A percentile compares a stretch with the other conserved stretches of the same genome.
phyloP scores from a whole-genome alignment of 2,329 filamentous ascomycete species.

The Botrytis paeoniae region DNA sequence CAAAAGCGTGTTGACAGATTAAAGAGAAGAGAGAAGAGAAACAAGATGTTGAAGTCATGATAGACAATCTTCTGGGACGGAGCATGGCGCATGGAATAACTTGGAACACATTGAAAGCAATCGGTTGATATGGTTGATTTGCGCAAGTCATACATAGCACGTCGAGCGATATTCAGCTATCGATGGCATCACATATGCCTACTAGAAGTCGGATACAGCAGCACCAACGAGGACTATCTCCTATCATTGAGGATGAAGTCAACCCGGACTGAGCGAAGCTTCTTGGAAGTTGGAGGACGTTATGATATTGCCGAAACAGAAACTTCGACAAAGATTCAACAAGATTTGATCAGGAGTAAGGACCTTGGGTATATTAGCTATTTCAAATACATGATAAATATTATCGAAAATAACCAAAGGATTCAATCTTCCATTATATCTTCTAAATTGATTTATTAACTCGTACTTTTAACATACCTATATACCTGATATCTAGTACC shows the following conservation, averaged over 20 bases:
- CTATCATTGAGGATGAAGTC: not conserved
- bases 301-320: not conserved
- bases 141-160: not conserved
- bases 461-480: not conserved
- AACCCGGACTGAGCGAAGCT: not conserved
- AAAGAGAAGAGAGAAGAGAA: conserved; percentile 95
- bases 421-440: not conserved
- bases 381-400: not conserved
- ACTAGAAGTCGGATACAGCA: not conserved
- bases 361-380: not conserved
- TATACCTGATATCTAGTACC: not conserved
- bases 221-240: not conserved
- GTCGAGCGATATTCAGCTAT: not conserved
- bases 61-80: not conserved
- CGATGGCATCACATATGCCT: not conserved
- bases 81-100: conserved; percentile 13
- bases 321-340: not conserved
- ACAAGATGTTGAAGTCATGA: conserved; percentile 73
- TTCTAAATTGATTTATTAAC: not conserved
- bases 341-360: not conserved
- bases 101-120: not conserved
- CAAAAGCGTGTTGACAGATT: conserved; percentile 88
- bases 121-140: not conserved
- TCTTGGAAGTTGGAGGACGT: not conserved
- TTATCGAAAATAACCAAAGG: not conserved